Evolutionary conservation across 179 eudicot species (phyloP).

Genomic region (Camellia oleifera): DNA sequence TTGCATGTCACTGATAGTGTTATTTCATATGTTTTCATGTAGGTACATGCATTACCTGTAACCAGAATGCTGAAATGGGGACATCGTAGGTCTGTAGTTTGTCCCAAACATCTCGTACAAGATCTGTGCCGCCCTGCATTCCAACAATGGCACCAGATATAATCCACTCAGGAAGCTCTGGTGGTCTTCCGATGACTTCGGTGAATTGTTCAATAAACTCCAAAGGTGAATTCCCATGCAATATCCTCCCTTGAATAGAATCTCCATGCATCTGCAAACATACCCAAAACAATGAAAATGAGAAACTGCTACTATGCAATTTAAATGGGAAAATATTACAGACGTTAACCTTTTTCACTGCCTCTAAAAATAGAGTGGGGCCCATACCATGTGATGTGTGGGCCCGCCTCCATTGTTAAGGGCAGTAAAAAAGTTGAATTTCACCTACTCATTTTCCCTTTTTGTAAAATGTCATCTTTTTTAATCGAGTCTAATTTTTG

Average conservation of each 20-base stretch:
- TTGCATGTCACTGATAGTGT: neutral
- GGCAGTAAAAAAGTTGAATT: too few species aligned
- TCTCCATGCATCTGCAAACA: conserved; percentile 63
- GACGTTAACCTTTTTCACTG: too few species aligned
- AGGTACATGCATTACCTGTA: conserved; percentile 57
- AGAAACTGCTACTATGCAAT: neutral
- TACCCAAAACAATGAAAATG: conserved; percentile 13
- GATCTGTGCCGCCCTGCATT: conserved; percentile 92
- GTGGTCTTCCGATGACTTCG: conserved; percentile 84
- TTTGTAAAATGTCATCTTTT: neutral
- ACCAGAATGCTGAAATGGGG: conserved; percentile 93
- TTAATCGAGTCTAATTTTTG: neutral
- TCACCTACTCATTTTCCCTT: too few species aligned
- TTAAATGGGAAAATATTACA: neutral
- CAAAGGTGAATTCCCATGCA: conserved; percentile 76
- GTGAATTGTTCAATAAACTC: conserved; percentile 80
- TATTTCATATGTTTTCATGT: neutral
- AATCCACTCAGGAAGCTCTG: conserved; percentile 91
- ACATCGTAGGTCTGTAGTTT: conserved; percentile 51
- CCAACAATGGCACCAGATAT: conserved; percentile 93
- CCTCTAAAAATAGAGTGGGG: too few species aligned
- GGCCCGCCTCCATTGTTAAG: too few species aligned
- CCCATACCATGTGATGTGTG: too few species aligned
- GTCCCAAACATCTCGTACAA: conserved; percentile 64
- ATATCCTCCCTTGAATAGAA: conserved; percentile 65